These are phyloP conservation scores for Stemphylium beticola DNA, from an alignment of 2,329 filamentous ascomycete genomes.

Conservation along the genomic window DNA sequence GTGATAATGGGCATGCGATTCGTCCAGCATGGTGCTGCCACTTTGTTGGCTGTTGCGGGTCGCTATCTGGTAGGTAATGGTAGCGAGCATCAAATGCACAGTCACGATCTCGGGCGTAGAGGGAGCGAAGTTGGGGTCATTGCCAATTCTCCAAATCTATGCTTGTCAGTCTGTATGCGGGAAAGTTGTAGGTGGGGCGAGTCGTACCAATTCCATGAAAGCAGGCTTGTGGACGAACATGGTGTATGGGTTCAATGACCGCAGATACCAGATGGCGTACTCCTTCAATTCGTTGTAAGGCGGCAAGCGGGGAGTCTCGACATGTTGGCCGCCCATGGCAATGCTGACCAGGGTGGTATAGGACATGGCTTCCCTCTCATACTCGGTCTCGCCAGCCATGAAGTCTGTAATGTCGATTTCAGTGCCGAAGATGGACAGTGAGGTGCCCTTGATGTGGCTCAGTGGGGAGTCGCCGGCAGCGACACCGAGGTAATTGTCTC, in stretches of 20 bases:
- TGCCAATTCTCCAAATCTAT: constrained; percentile 74
- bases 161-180: constrained; percentile 1
- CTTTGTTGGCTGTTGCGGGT: constrained; percentile 64
- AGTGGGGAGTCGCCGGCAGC: constrained; percentile 68
- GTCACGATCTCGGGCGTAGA: constrained; percentile 70
- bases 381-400: constrained; percentile 68
- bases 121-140: constrained; percentile 69
- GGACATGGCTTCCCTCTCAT: constrained; percentile 65
- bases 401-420: constrained; percentile 80
- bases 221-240: constrained; percentile 79
- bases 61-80: constrained; percentile 79
- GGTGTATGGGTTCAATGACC: constrained; percentile 72
- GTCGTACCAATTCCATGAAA: constrained; percentile 69
- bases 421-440: constrained; percentile 78
- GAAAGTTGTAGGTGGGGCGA: constrained; percentile 3
- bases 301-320: constrained; percentile 66
- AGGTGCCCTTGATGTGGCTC: constrained; percentile 76
- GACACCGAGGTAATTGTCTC: constrained; percentile 71
- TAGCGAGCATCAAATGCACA: constrained; percentile 80
- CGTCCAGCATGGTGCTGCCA: constrained; percentile 57
- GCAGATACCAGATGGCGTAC: constrained; percentile 78
- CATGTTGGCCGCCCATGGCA: constrained; percentile 61
- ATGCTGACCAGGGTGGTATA: constrained; percentile 73
- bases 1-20: constrained; percentile 80
- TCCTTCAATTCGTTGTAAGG: constrained; percentile 67